Conservation (phyloP, 768 basidiomycete genomes). For the Termitomyces sp. region DNA sequence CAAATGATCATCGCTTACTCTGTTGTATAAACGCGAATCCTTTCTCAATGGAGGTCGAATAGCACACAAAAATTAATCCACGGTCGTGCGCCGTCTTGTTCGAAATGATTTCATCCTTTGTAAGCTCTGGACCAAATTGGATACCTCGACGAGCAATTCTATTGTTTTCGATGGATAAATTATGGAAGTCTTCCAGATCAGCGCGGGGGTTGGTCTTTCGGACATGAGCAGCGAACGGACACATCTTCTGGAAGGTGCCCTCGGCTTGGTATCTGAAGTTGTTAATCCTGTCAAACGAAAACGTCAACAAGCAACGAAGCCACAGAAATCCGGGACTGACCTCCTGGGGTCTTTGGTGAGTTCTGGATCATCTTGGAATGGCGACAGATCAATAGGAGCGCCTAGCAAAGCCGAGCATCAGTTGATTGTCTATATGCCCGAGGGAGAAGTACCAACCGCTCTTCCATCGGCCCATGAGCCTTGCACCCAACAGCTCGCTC, state of each 20-base stretch:
- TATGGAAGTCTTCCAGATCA: slow-evolving; percentile 27
- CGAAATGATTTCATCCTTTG: slow-evolving; percentile 26
- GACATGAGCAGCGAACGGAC: slow-evolving; percentile 45
- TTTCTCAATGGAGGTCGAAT: slow-evolving; percentile 34
- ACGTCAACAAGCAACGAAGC: not conserved
- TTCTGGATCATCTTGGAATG: slow-evolving; percentile 35
- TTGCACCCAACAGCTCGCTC: slow-evolving; percentile 45
- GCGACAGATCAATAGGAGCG: slow-evolving; percentile 41
- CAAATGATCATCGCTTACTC: slow-evolving; percentile 20
- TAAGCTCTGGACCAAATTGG: slow-evolving; percentile 49
- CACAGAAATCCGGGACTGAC: slow-evolving; percentile 15
- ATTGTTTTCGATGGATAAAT: slow-evolving; percentile 20
- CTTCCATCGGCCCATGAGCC: slow-evolving; percentile 53
- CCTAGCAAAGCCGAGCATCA: slow-evolving; percentile 18
- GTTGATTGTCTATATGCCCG: not conserved
- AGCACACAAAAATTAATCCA: slow-evolving; percentile 41
- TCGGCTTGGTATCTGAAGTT: slow-evolving; percentile 36
- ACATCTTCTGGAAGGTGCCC: slow-evolving; percentile 28
- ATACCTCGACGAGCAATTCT: slow-evolving; percentile 46
- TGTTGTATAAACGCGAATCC: slow-evolving; percentile 40
- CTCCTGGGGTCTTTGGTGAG: slow-evolving; percentile 30
- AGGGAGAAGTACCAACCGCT: slow-evolving; percentile 29
- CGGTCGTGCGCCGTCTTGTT: slow-evolving; percentile 41
- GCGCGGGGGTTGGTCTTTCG: slow-evolving; percentile 44
- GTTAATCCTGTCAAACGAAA: slow-evolving; percentile 27